Evolutionary conservation across 2,329 filamentous ascomycete genomes (phyloP), one percentile per base, ranked within the genome.

Genomic region (Fusarium austroafricanum): DNA sequence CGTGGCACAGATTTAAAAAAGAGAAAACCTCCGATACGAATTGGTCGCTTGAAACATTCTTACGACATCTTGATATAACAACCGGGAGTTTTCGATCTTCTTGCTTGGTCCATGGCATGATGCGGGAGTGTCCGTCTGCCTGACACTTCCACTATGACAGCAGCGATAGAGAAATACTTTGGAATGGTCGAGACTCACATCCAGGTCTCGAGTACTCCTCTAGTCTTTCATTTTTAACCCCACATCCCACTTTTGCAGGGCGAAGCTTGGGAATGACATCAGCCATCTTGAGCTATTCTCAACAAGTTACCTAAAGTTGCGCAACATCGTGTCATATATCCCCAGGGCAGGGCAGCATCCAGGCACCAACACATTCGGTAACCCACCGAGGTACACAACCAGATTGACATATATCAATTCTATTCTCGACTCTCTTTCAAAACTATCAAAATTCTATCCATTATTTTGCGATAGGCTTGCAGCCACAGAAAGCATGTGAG

Each of bases 201-300:
- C 44, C 28, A 26, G 38, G 40, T n/a, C 20, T 12, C 2, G 55
- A 56, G 67, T 68, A 54, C 37, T 45, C 31, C 33, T 31, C 45
- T 71, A 70, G 44, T 58, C 44, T 46, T 18, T 11, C 45, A 51
- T 26, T 39, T 11, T 31, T 33, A 31, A 37, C 61, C 35, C 55
- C 44, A 52, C 64, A 53, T 67, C 55, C 70, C 53, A 61, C 66
- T 72, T 68, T 66, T 61, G 53, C 54, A 55, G 33, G 57, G 44
- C 47, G 55, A 53, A 53, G 56, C 42, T 67, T 65, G 18, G 43
- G 50, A 71, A 73, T 73, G 71, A 73, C 71, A 73, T 73, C 71
- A 73, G 71, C 69, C 66, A 67, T 59, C 46, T 54, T 66, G 52
- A 69, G 40, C 53, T 68, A 54, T 54, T 59, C 64, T 42, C 61